A percentile compares a stretch with the other conserved stretches of the same genome.
phyloP scores from a whole-genome alignment of 345 rosid genomes.

The Rhodamnia rubescens region DNA sequence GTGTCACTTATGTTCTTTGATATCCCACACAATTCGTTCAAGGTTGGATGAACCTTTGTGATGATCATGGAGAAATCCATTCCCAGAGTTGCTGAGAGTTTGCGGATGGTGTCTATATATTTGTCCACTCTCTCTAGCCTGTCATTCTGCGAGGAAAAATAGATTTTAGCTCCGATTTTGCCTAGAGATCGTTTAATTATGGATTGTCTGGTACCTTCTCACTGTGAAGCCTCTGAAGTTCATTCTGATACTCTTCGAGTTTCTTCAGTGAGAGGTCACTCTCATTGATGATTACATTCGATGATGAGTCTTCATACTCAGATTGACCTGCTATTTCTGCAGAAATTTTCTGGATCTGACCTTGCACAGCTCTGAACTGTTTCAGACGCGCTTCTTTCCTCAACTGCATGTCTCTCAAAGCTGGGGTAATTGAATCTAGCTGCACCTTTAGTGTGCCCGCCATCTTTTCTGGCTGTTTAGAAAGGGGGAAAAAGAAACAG shows the following conservation, averaged over 20 bases:
- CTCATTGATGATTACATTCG: constrained; percentile 55
- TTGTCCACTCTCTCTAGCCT: constrained; percentile 82
- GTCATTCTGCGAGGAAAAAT: constrained; percentile 38
- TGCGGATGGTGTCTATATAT: constrained; percentile 47
- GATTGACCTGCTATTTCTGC: constrained; percentile 83
- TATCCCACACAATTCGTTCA: constrained; percentile 83
- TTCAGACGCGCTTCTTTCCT: constrained; percentile 83
- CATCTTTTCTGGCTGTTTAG: constrained; percentile 75
- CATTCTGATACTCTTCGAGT: constrained; percentile 80
- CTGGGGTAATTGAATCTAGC: constrained; percentile 86
- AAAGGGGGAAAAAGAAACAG: background rate
- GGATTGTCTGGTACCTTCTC: constrained; percentile 54
- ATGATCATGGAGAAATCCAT: constrained; percentile 93
- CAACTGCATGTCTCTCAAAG: constrained; percentile 72
- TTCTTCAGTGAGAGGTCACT: constrained; percentile 85
- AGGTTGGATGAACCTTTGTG: constrained; percentile 91
- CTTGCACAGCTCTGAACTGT: constrained; percentile 63
- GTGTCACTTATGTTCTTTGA: constrained; percentile 84
- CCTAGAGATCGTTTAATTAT: background rate
- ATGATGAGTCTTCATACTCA: constrained; percentile 50
- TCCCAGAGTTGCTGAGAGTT: constrained; percentile 62
- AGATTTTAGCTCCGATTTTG: background rate
- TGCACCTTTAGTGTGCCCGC: constrained; percentile 80
- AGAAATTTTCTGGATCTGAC: constrained; percentile 72
- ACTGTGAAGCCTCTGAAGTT: constrained; percentile 67